Percentiles rank a stretch among this genome's conserved stretches.
Conservation (phyloP, 768 basidiomycete species). For the Daedaleopsis nitida region DNA sequence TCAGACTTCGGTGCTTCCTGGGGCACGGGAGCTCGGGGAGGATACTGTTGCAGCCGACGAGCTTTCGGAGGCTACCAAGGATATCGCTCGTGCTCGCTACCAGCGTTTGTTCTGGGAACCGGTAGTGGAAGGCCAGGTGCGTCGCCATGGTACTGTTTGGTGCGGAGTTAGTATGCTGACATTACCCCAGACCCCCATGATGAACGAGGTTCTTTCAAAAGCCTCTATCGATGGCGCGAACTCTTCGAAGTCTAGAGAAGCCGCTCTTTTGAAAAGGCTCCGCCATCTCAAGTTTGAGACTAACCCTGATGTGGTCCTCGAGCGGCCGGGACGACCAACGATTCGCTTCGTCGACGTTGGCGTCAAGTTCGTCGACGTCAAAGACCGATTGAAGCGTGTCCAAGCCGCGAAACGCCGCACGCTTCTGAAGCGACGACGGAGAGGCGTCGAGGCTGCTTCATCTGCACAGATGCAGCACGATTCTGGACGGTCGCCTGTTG, state of each 20-base stretch:
- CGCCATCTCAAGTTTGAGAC: conserved; percentile 9
- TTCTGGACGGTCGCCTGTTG: not conserved
- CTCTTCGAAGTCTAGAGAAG: conserved; percentile 35
- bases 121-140: conserved; percentile 67
- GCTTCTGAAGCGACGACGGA: conserved; percentile 9
- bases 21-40: conserved; percentile 34
- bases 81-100: conserved; percentile 62
- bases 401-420: conserved; percentile 46
- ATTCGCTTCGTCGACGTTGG: conserved; percentile 78
- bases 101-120: conserved; percentile 81
- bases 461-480: not conserved
- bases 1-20: not conserved
- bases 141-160: conserved; percentile 6
- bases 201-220: conserved; percentile 49
- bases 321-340: conserved; percentile 49
- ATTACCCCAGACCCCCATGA: conserved; percentile 55
- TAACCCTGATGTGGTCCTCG: conserved; percentile 10
- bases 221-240: conserved; percentile 44
- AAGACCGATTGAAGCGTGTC: conserved; percentile 52
- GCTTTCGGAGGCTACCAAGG: conserved; percentile 53
- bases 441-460: not conserved
- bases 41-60: conserved; percentile 64
- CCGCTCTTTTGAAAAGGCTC: conserved; percentile 44
- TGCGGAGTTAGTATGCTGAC: not conserved
- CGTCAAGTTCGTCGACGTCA: conserved; percentile 62